Evolutionary conservation across 208 protist genomes (phyloP).

Genomic region (Trypanosoma grayi): DNA sequence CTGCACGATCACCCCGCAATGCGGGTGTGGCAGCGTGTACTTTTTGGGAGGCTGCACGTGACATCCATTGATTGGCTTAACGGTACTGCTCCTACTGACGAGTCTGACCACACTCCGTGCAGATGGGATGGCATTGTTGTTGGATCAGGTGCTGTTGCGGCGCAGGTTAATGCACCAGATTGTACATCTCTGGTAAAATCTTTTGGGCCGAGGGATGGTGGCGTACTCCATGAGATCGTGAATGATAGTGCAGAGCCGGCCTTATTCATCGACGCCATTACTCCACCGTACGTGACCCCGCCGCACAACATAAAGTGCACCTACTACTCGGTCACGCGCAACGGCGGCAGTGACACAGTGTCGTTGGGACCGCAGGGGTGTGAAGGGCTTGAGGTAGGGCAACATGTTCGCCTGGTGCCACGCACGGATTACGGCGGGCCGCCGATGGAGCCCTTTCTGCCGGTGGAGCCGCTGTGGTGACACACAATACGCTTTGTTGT

Average conservation of each 20-base stretch:
- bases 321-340: constrained; percentile 37
- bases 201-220: constrained; percentile 29
- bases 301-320: constrained; percentile 47
- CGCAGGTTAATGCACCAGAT: not conserved
- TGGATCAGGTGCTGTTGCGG: constrained; percentile 9
- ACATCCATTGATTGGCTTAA: constrained; percentile 39
- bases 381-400: constrained; percentile 13
- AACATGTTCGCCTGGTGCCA: constrained; percentile 27
- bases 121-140: constrained; percentile 27
- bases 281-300: constrained; percentile 55
- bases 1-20: constrained; percentile 80
- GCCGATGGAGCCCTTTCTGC: constrained; percentile 45
- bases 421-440: constrained; percentile 29
- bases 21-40: constrained; percentile 48
- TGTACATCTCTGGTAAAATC: constrained; percentile 14
- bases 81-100: not conserved
- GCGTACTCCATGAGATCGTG: constrained; percentile 61
- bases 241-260: constrained; percentile 51
- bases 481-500: too few relatives aligned
- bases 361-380: not conserved
- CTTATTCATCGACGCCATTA: constrained; percentile 70
- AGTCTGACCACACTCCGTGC: not conserved
- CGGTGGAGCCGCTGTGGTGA: constrained; percentile 7
- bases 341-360: not conserved
- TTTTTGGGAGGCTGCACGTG: constrained; percentile 54